Base-by-base conservation (phyloP, 2,329 filamentous ascomycete species). In the Helminthosporium solani region DNA sequence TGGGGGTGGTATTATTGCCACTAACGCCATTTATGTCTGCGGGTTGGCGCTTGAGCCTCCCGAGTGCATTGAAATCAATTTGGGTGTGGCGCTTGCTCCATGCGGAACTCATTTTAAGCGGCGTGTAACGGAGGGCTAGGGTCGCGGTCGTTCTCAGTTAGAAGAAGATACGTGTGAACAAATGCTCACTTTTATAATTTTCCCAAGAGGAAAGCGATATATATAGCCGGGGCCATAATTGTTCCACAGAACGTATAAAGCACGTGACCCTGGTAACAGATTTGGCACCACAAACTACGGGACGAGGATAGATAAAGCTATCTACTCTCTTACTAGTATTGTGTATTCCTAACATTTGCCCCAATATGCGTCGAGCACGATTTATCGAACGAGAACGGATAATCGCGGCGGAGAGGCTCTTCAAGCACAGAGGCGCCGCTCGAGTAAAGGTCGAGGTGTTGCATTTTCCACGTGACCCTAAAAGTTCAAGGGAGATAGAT, bases 351-450 rank as follows among this genome's bases (percentile, higher is more conserved):
- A 33, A 21, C 16, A 3, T 14, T 31, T 38, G 18, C 23, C 38
- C 33, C 23, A 42, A 33, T 18, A 47, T 47, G 39, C 21, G 33
- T 16, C 33, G 39, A 18, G 23, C 16, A 50, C 36, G 37, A 45
- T 52, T 49, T 21, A 41, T 49, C 38, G 23, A 52, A 49, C 42
- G 40, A 42, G 42, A 52, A 23, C 31, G 16, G 19, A 52, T 27
- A 35, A 40, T 52, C 33, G 27, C 34, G 11, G 46, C 15, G 28
- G 46, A 52, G 39, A 40, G 42, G 25, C 5, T 34, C 38, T 38
- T 45, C 2, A 52, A 52, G 42, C 35, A 4, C 21, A 43, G 28
- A 46, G 46, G 42, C 39, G 20, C 46, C n/a, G 46, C 46, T 42
- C 18, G 15, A 36, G 46, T 49, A 34, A 49, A 49, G 28, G 43